Percentiles rank a stretch among this genome's conserved stretches.
phyloP scores from a whole-genome alignment of 257 asterid genomes.

The Linderniella brevidens region DNA sequence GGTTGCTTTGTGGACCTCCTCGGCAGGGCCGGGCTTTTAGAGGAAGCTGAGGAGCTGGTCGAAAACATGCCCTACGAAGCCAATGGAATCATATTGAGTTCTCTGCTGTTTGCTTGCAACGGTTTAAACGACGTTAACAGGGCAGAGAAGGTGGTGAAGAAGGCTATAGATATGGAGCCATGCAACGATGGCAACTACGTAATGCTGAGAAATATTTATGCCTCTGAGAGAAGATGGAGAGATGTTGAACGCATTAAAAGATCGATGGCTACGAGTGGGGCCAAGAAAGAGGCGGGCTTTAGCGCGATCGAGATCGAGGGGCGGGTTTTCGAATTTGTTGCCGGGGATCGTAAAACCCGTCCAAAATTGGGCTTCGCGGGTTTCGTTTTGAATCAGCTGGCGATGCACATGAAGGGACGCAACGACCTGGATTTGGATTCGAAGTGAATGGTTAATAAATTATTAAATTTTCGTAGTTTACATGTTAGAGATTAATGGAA shows the following conservation, averaged over 20 bases:
- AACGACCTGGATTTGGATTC: slow-evolving; percentile 3
- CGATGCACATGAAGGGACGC: slow-evolving; percentile 39
- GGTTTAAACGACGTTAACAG: slow-evolving; percentile 58
- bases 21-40: slow-evolving; percentile 75
- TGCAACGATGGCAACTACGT: slow-evolving; percentile 66
- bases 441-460: too few species aligned
- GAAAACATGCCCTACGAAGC: slow-evolving; percentile 77
- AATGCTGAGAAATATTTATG: slow-evolving; percentile 79
- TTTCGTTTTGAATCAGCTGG: slow-evolving; percentile 31
- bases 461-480: too few species aligned
- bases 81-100: slow-evolving; percentile 74
- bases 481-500: too few species aligned
- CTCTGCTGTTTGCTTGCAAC: slow-evolving; percentile 70
- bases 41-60: slow-evolving; percentile 69
- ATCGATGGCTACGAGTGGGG: slow-evolving; percentile 54
- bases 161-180: slow-evolving; percentile 62
- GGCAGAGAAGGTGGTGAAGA: slow-evolving; percentile 57
- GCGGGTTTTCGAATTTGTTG: slow-evolving; percentile 46
- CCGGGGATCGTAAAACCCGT: slow-evolving; percentile 34
- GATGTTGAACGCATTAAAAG: slow-evolving; percentile 59
- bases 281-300: slow-evolving; percentile 70
- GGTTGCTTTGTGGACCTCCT: slow-evolving; percentile 77
- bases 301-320: slow-evolving; percentile 58
- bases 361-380: slow-evolving; percentile 29
- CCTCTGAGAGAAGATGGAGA: slow-evolving; percentile 73